Evolutionary conservation across 495 filamentous ascomycete genomes (phyloP).

Genomic region (Hypoxylon intermedium): DNA sequence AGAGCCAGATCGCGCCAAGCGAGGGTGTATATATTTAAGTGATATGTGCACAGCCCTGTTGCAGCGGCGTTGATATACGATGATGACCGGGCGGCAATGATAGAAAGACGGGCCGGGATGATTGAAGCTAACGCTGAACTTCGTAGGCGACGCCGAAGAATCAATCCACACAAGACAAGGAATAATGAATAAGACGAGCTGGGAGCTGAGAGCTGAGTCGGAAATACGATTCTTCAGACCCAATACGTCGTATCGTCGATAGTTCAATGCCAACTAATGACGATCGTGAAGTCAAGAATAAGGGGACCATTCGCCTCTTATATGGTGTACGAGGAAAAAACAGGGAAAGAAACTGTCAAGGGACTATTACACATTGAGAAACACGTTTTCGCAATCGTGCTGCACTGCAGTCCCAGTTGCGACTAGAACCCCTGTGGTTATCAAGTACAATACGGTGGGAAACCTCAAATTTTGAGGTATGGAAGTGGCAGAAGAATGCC

Average conservation of each 20-base stretch:
- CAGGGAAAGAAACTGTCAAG: slow-evolving; percentile 15
- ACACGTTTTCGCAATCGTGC: slow-evolving; percentile 13
- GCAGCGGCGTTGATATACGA: slow-evolving; percentile 27
- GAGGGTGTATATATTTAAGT: background rate
- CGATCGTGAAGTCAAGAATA: slow-evolving; percentile 33
- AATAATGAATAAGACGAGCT: slow-evolving; percentile 9
- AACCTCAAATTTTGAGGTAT: slow-evolving; percentile 4
- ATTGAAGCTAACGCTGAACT: slow-evolving; percentile 19
- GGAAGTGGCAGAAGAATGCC: slow-evolving; percentile 23
- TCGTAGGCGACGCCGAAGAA: slow-evolving; percentile 25
- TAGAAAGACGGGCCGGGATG: slow-evolving; percentile 7
- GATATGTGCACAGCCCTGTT: slow-evolving; percentile 30
- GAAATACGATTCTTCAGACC: slow-evolving; percentile 22
- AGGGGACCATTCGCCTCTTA: slow-evolving; percentile 28
- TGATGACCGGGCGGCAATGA: slow-evolving; percentile 10
- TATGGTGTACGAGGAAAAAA: slow-evolving; percentile 30
- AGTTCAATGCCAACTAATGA: slow-evolving; percentile 21
- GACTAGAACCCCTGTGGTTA: slow-evolving; percentile 26
- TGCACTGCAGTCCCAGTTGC: slow-evolving; percentile 12
- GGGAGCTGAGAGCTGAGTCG: background rate
- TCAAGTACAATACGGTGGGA: slow-evolving; percentile 22
- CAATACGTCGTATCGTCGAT: slow-evolving; percentile 26
- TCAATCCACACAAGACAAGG: slow-evolving; percentile 23
- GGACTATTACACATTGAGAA: slow-evolving; percentile 34
- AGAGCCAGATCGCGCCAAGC: slow-evolving; percentile 1